These are phyloP conservation scores for Podaxis mareebaensis DNA, from an alignment of 768 basidiomycete species.

Conservation along the genomic window DNA sequence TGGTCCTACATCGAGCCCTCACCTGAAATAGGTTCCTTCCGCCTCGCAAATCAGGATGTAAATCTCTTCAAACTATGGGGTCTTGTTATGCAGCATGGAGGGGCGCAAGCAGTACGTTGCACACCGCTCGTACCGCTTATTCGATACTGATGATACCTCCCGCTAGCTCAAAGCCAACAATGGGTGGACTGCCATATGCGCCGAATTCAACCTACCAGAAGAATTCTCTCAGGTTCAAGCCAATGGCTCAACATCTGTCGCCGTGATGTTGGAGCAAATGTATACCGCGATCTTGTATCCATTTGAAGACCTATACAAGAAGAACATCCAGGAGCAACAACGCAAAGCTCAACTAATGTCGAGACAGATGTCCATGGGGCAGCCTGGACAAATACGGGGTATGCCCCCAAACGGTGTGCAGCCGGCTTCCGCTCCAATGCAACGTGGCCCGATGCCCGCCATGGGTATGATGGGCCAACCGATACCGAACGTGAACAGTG, in stretches of 20 bases:
- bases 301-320: constrained; percentile 72
- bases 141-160: constrained; percentile 16
- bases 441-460: constrained; percentile 22
- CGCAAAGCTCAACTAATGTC: constrained; percentile 50
- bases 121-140: constrained; percentile 15
- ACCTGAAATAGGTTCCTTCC: constrained; percentile 61
- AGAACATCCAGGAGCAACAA: constrained; percentile 60
- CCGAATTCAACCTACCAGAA: constrained; percentile 64
- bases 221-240: constrained; percentile 47
- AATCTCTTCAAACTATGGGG: constrained; percentile 78
- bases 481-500: constrained; percentile 1
- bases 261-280: constrained; percentile 53
- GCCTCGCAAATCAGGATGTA: constrained; percentile 72
- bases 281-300: constrained; percentile 66
- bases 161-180: constrained; percentile 50
- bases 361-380: constrained; percentile 34
- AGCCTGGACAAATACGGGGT: constrained; percentile 24
- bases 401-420: constrained; percentile 24
- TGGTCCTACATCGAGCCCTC: constrained; percentile 71
- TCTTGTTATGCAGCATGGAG: constrained; percentile 60
- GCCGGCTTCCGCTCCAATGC: constrained; percentile 22
- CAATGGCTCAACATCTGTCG: constrained; percentile 49
- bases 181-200: constrained; percentile 55
- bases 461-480: constrained; percentile 18
- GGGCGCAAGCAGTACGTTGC: constrained; percentile 55